phyloP scores from a whole-genome alignment of 2,329 filamentous ascomycete genomes.

The Fusarium hainanense region DNA sequence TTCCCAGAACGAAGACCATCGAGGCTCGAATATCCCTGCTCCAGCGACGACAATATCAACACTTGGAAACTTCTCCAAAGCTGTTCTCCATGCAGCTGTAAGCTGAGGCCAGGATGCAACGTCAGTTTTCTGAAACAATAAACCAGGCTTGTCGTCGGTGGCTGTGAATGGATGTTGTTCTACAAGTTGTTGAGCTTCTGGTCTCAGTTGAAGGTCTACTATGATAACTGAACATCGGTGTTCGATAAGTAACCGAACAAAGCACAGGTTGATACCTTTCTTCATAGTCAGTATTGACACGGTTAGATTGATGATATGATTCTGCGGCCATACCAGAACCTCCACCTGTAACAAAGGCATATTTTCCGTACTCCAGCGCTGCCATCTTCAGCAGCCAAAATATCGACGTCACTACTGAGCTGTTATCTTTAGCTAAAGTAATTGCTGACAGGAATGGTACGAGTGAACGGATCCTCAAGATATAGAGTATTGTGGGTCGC shows the following conservation, averaged over 20 bases:
- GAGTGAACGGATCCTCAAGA: no score
- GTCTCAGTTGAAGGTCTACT: constrained; percentile 51
- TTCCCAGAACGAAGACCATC: constrained; percentile 52
- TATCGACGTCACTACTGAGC: neutral
- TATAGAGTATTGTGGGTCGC: neutral
- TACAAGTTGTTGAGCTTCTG: constrained; percentile 51
- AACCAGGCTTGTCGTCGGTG: constrained; percentile 37
- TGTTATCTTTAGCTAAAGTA: neutral
- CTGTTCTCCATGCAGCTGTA: constrained; percentile 45
- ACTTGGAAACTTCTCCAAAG: constrained; percentile 44
- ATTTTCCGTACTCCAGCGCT: constrained; percentile 46
- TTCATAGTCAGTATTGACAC: neutral
- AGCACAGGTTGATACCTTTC: constrained; percentile 53
- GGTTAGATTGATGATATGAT: neutral
- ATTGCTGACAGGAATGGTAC: neutral
- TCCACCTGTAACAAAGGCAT: constrained; percentile 37
- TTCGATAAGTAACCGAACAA: constrained; percentile 49
- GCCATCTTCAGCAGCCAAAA: neutral
- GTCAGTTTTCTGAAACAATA: constrained; percentile 52
- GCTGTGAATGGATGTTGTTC: constrained; percentile 45
- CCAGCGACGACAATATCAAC: constrained; percentile 54
- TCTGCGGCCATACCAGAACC: constrained; percentile 35
- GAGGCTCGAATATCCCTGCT: constrained; percentile 54
- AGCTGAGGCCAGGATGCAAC: constrained; percentile 53
- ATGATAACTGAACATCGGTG: constrained; percentile 54